Evolutionary conservation across 768 basidiomycete genomes (phyloP).

Genomic region (Candolleomyces eurysporus): DNA sequence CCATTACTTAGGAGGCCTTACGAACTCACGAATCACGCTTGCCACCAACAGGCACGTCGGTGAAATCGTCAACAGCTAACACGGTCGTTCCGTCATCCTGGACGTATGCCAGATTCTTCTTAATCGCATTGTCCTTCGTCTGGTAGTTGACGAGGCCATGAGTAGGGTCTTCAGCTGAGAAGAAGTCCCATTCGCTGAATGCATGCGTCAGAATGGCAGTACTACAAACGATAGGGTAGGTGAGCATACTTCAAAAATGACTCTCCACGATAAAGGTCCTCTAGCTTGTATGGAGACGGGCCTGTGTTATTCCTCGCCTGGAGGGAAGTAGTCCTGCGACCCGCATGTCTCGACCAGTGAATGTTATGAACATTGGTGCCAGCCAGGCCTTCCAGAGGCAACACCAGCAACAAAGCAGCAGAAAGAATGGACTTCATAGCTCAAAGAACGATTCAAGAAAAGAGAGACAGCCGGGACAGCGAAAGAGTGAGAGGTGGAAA

Average conservation of each 20-base stretch:
- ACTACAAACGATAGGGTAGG: neutral
- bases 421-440: slow-evolving; percentile 16
- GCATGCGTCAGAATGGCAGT: neutral
- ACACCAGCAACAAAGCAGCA: slow-evolving; percentile 8
- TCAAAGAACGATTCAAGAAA: neutral
- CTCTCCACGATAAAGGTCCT: slow-evolving; percentile 42
- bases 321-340: slow-evolving; percentile 12
- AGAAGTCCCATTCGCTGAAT: slow-evolving; percentile 66
- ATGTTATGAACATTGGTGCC: slow-evolving; percentile 23
- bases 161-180: slow-evolving; percentile 62
- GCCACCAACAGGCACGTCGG: slow-evolving; percentile 44
- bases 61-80: slow-evolving; percentile 61
- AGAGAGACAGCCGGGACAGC: neutral
- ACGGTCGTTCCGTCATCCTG: slow-evolving; percentile 55
- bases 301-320: slow-evolving; percentile 18
- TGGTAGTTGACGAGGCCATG: slow-evolving; percentile 66
- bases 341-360: slow-evolving; percentile 16
- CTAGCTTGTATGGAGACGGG: slow-evolving; percentile 24
- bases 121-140: slow-evolving; percentile 41
- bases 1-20: slow-evolving; percentile 4
- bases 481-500: neutral
- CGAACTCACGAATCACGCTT: slow-evolving; percentile 52
- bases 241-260: slow-evolving; percentile 57
- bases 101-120: slow-evolving; percentile 59
- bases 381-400: slow-evolving; percentile 27